Percentiles rank a stretch among this genome's conserved stretches.
Conservation (phyloP, 176 grass and related monocot genomes). For the Tillandsia fasciculata region DNA sequence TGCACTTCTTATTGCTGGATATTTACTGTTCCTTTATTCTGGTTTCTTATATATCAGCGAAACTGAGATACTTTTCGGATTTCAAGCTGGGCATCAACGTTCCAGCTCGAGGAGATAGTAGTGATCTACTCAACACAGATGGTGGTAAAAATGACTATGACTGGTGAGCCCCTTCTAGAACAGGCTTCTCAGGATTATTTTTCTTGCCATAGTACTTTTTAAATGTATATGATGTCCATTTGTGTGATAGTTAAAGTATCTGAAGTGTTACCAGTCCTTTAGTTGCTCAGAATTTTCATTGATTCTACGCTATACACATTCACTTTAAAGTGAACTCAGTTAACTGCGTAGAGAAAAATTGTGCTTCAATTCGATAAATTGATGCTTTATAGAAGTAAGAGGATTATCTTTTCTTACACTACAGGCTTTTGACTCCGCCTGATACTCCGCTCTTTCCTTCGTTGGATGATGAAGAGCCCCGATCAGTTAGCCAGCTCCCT, state of each 20-base stretch:
- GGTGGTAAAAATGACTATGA: conserved; percentile 91
- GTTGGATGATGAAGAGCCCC: conserved; percentile 60
- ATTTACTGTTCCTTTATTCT: conserved; percentile 21
- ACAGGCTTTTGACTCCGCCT: conserved; percentile 86
- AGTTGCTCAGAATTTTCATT: no score
- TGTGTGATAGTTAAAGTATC: no score
- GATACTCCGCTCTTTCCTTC: conserved; percentile 89
- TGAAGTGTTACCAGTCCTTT: no score
- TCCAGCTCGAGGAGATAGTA: conserved; percentile 49
- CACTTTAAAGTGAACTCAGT: no score
- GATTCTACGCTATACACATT: no score
- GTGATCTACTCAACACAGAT: conserved; percentile 71
- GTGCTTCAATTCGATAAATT: background rate
- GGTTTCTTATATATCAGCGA: conserved; percentile 34
- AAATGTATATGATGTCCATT: no score
- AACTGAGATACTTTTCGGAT: conserved; percentile 65
- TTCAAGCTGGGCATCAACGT: conserved; percentile 64
- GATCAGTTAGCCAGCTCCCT: conserved; percentile 27
- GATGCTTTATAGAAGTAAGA: background rate
- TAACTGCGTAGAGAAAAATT: no score
- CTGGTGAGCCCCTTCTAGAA: conserved; percentile 48
- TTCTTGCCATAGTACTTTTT: no score
- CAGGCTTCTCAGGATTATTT: background rate
- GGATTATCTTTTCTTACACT: conserved; percentile 5
- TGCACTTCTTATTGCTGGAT: background rate